These are phyloP conservation scores for Meyerozyma carpophila DNA, from an alignment of 1,139 yeast species.

Conservation along the genomic window DNA sequence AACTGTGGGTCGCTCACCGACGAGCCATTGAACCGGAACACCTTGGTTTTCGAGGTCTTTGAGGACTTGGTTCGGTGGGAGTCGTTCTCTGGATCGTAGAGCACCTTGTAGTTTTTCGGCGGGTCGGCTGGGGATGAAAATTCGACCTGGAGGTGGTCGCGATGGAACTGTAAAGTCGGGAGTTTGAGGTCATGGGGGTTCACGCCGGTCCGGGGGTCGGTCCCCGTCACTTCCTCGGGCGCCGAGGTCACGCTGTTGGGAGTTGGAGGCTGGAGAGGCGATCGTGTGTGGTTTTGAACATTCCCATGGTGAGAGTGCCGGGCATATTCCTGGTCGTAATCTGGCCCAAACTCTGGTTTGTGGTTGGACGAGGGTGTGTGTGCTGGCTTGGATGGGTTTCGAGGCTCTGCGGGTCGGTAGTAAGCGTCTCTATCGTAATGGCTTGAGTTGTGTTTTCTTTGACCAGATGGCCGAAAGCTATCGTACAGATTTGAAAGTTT, in stretches of 20 bases:
- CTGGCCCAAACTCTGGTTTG: background rate
- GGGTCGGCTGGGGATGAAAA: conserved; percentile 13
- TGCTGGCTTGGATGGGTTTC: background rate
- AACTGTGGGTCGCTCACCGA: background rate
- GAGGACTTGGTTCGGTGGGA: conserved; percentile 21
- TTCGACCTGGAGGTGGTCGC: conserved; percentile 15
- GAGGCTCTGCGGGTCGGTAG: background rate
- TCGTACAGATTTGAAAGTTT: background rate
- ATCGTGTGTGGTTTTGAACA: background rate
- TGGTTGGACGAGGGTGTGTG: background rate
- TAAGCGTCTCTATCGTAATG: background rate
- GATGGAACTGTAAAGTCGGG: conserved; percentile 27
- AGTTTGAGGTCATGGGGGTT: conserved; percentile 29
- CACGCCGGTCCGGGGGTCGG: conserved; percentile 27
- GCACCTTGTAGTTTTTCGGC: conserved; percentile 34
- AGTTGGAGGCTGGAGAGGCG: background rate
- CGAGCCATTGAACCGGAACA: conserved; percentile 29
- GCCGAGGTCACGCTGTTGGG: background rate
- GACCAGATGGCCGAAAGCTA: background rate
- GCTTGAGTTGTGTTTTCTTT: background rate
- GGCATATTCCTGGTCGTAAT: background rate
- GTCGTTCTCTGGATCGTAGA: conserved; percentile 55
- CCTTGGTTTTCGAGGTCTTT: conserved; percentile 30
- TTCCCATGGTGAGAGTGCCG: background rate
- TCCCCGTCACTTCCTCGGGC: conserved; percentile 14